Conservation (phyloP, 1,284 basidiomycete genomes). For the Boletellus dicymbophilus region DNA sequence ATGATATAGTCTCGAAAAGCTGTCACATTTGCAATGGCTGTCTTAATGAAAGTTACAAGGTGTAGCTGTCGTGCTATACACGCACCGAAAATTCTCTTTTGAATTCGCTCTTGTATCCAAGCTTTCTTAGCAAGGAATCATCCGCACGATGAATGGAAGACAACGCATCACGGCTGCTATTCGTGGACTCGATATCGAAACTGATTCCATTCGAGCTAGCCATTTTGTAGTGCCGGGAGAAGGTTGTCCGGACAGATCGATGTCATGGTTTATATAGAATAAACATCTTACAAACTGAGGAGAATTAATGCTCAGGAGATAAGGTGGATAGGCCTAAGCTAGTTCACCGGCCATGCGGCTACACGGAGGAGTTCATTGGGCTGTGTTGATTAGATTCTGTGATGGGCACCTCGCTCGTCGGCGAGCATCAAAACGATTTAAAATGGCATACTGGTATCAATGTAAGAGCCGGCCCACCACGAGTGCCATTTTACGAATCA, state of each 20-base stretch:
- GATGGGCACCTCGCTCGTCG: too few relatives aligned
- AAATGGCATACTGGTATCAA: too few relatives aligned
- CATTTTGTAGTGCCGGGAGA: slow-evolving; percentile 9
- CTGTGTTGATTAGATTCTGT: too few relatives aligned
- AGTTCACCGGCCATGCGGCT: too few relatives aligned
- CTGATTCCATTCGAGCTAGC: background rate
- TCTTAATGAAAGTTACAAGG: too few relatives aligned
- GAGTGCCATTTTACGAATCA: too few relatives aligned
- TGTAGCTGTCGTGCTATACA: background rate
- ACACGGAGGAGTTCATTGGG: too few relatives aligned
- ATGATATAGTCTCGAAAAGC: slow-evolving; percentile 62
- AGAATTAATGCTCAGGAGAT: too few relatives aligned
- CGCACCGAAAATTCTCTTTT: slow-evolving; percentile 71
- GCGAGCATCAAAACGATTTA: too few relatives aligned
- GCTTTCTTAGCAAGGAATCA: slow-evolving; percentile 53
- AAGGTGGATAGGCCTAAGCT: background rate
- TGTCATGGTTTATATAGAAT: background rate
- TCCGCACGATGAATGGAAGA: slow-evolving; percentile 35
- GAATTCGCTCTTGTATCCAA: slow-evolving; percentile 76
- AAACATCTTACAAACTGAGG: too few relatives aligned
- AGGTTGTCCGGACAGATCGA: background rate
- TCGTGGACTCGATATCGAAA: slow-evolving; percentile 1
- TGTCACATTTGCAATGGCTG: slow-evolving; percentile 16
- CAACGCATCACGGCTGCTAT: slow-evolving; percentile 4
- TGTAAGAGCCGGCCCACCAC: too few relatives aligned